phyloP scores from a whole-genome alignment of 257 asterid species.

The Solanum boliviense region DNA sequence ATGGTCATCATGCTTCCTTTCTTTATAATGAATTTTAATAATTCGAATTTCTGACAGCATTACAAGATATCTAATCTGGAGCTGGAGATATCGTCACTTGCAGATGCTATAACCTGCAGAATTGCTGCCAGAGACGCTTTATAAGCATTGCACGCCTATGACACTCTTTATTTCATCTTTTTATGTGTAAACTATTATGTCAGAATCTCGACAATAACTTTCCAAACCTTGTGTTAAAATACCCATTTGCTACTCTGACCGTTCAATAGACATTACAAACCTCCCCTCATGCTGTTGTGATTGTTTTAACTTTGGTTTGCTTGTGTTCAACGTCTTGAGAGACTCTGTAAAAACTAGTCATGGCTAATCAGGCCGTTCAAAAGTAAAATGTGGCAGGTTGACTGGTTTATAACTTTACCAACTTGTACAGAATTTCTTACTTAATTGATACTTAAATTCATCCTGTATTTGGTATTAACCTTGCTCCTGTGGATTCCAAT shows the following conservation, averaged over 20 bases:
- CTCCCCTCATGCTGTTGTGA: neutral
- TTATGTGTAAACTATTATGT: neutral
- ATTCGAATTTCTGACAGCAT: slow-evolving; percentile 29
- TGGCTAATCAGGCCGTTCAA: neutral
- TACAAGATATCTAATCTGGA: slow-evolving; percentile 69
- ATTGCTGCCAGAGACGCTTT: slow-evolving; percentile 82
- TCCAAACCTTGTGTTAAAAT: neutral
- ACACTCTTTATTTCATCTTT: neutral
- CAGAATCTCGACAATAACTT: neutral
- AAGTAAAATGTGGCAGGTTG: neutral
- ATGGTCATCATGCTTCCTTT: neutral
- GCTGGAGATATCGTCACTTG: slow-evolving; percentile 62
- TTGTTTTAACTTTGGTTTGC: neutral
- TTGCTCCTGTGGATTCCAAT: neutral
- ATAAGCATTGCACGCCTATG: slow-evolving; percentile 15
- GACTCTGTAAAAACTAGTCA: neutral
- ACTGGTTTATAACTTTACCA: neutral
- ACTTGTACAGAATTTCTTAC: neutral
- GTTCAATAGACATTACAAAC: neutral
- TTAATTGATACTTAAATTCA: neutral
- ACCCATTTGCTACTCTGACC: neutral
- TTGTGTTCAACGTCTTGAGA: neutral
- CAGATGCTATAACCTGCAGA: slow-evolving; percentile 75
- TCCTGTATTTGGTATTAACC: neutral
- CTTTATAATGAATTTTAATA: neutral